Conservation (phyloP, 257 asterid species). For the Lycium ferocissimum region DNA sequence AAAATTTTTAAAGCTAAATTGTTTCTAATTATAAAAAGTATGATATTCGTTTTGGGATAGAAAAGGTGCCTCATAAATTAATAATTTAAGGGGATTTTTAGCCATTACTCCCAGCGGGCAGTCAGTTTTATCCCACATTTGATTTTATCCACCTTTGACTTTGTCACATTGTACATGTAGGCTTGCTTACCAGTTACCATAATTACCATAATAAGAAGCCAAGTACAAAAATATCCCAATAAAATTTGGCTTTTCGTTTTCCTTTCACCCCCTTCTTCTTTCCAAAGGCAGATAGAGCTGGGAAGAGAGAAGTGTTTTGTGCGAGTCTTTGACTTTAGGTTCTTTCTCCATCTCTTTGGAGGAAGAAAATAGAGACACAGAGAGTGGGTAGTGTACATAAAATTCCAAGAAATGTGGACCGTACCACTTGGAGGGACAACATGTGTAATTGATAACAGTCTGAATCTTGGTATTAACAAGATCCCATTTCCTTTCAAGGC, state of each 20-base stretch:
- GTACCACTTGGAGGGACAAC: slow-evolving; percentile 12
- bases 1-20: no score
- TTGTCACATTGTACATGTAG: background rate
- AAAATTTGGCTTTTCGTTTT: background rate
- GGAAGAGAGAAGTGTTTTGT: background rate
- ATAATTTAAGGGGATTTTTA: no score
- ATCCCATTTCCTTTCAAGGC: slow-evolving; percentile 10
- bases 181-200: background rate
- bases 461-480: slow-evolving; percentile 6
- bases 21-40: no score
- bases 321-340: background rate
- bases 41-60: no score
- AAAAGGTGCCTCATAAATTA: no score
- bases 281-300: background rate
- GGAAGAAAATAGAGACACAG: background rate
- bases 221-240: background rate
- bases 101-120: no score
- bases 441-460: background rate
- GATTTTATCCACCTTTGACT: background rate
- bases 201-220: background rate
- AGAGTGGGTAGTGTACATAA: no score
- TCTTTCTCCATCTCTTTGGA: background rate
- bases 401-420: background rate
- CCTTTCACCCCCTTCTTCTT: background rate
- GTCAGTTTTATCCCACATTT: no score